Evolutionary conservation across 345 rosid species (phyloP), one percentile per base, ranked within the genome.

Genomic region (Euphorbia lathyris): DNA sequence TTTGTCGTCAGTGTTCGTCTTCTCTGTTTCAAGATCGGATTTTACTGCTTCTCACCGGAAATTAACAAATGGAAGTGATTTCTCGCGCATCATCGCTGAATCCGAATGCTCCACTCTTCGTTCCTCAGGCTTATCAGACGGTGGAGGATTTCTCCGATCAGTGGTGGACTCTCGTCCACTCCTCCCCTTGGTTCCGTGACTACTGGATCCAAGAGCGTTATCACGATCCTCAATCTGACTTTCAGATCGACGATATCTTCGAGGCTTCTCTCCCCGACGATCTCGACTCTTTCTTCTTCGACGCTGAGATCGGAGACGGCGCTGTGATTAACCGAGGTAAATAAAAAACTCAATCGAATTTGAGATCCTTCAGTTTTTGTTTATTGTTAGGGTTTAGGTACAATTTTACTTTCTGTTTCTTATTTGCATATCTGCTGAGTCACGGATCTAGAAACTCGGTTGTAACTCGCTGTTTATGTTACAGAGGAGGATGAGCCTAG

Each of bases 141-240:
- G 90, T 88, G 71, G 90, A 86, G 80, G 90, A 88, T 56, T 88
- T 84, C 79, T 88, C 93, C 58, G 90, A 88, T 7, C 80, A 88
- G 73, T 88, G 93, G 93, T 88, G 90, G 93, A 72, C 77, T 52
- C 84, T 88, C 12, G 77, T 88, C 63, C 88, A 84, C 6, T 78
- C 87, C 6, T 83, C 88, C 13, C 83, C 93, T 10, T 83, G 84
- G 81, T 88, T 88, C 77, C 88, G 85, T 30, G 88, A 84, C 72
- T 88, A 88, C 81, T 86, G 93, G 93, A 86, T 88, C 67, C 77
- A 64, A 56, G 92, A 87, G 64, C 67, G 92, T 30, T 87, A 67
- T 81, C 57, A 66, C n/a, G 90, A 87, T 67, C 84, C 83, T 52
- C 77, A 82, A 29, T 20, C 47, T 7, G 85, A 77, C 45, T 51